Percentiles rank a stretch among this genome's conserved stretches.
phyloP scores from a whole-genome alignment of 2,329 filamentous ascomycete genomes.

The Cladosporium sp. region DNA sequence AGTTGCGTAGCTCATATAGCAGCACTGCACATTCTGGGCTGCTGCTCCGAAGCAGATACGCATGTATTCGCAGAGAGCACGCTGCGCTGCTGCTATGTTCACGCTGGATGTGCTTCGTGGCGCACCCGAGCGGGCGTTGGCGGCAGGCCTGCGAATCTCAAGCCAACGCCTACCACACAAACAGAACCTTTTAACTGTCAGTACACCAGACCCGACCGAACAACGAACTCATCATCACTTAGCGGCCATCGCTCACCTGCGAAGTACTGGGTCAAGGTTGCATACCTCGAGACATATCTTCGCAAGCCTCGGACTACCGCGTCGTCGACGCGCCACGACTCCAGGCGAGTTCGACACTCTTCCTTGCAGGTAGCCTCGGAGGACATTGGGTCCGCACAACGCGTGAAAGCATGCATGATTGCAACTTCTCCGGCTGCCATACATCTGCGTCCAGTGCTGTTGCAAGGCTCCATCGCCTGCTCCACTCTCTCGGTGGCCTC shows the following conservation, averaged over 20 bases:
- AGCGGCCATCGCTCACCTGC: background rate
- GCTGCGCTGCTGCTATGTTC: background rate
- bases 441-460: background rate
- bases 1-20: background rate
- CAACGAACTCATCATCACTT: background rate
- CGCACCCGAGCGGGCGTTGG: background rate
- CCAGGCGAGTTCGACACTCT: background rate
- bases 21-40: background rate
- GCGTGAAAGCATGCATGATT: background rate
- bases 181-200: background rate
- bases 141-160: background rate
- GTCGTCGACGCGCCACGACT: background rate
- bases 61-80: background rate
- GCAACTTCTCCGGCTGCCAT: background rate
- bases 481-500: background rate
- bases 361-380: background rate
- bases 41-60: background rate
- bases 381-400: background rate
- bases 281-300: background rate
- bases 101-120: background rate
- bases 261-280: background rate
- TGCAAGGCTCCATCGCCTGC: background rate
- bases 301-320: background rate
- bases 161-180: background rate
- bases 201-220: background rate